Evolutionary conservation across 192 early-diverging fungal genomes (phyloP), one percentile per base, ranked within the genome.

Genomic region (Coemansia sp.): DNA sequence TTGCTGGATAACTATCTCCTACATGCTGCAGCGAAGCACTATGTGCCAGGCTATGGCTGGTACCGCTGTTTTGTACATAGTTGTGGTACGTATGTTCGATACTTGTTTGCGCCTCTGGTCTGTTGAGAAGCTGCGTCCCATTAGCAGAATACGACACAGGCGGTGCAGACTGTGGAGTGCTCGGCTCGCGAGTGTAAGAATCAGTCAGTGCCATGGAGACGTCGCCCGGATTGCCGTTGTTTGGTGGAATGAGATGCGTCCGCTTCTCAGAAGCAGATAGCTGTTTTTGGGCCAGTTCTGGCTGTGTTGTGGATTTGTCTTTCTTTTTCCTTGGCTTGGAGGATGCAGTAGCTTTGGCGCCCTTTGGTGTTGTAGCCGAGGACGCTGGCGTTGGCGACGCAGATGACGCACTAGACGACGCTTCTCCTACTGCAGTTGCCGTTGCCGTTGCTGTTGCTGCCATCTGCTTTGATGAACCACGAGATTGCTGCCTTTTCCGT

Each of bases 71-170:
- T 20, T 51, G 57, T 1, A 59, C 57, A 59, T 64, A 46, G 45
- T 51, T 41, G 15, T 68, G 66, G 33, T 61, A 58, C 24, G 45
- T 49, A n/a, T 61, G 44, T 26, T 36, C 52, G 44, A 53, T 53
- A 45, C 52, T 26, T 14, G 38, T 21, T 16, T 41, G 46, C 18
- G 78, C 7, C 10, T 76, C 78, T 18, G 74, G 39, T 44, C 63
- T 68, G 56, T 81, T 81, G 6, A 81, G 70, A 36, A 81, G 63
- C 70, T 81, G 78, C 24, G 74, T 81, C 14, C 78, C 78, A 33
- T 81, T 81, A n/a, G 78, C 73, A 20, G 78, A 81, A 53, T 81
- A 81, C 26, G 78, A 81, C 16, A 64, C 60, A 9, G 78, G 73
- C 44, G 78, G 78, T 6, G 73, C 78, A 4, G 78, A 72, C 35